phyloP scores from a whole-genome alignment of 2,329 filamentous ascomycete species.

The Fusarium illudens region DNA sequence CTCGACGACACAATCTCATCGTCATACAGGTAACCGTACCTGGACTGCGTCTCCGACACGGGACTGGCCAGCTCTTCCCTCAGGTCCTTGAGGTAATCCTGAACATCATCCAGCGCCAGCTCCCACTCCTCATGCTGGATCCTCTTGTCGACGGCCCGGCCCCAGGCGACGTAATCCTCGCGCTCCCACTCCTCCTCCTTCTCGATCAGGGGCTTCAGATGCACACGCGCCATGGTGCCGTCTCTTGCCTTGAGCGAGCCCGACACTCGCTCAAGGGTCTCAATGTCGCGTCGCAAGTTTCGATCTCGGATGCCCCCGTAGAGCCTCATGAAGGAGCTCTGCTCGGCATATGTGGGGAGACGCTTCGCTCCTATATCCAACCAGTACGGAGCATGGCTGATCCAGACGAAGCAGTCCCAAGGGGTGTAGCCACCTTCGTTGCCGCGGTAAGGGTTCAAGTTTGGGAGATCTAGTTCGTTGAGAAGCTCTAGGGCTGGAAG shows the following conservation, averaged over 20 bases:
- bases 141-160: constrained; percentile 17
- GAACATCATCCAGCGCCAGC: constrained; percentile 4
- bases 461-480: neutral
- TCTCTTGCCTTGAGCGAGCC: neutral
- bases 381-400: rapidly evolving
- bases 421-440: neutral
- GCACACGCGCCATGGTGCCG: neutral
- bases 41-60: neutral
- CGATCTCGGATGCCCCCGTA: constrained; percentile 15
- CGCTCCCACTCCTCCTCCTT: constrained; percentile 8
- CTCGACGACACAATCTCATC: neutral
- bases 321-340: constrained; percentile 3
- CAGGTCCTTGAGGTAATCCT: constrained; percentile 11
- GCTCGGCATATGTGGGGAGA: neutral
- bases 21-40: neutral
- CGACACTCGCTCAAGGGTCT: neutral
- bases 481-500: neutral
- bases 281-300: constrained; percentile 12
- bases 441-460: neutral
- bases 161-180: neutral
- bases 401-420: neutral
- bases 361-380: rapidly evolving
- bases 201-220: neutral
- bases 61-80: neutral
- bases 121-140: constrained; percentile 1